phyloP scores from a whole-genome alignment of 768 basidiomycete genomes.

The Termitomyces titanicus region DNA sequence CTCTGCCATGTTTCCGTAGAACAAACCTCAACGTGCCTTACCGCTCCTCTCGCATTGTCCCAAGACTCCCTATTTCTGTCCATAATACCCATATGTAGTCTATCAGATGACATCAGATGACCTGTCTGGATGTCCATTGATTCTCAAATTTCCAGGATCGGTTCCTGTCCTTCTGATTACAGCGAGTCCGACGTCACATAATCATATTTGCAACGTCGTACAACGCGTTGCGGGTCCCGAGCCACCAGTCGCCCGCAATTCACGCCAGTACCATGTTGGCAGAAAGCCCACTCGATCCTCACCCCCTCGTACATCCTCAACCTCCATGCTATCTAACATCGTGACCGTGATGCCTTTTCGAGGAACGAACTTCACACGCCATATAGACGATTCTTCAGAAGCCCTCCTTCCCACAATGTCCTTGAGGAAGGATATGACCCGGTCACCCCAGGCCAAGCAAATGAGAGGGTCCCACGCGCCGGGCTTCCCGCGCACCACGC shows the following conservation, averaged over 20 bases:
- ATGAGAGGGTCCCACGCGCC: conserved; percentile 73
- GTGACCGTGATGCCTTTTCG: conserved; percentile 49
- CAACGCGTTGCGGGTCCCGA: neutral
- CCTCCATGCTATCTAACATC: conserved; percentile 42
- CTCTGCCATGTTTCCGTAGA: neutral
- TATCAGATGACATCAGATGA: conserved; percentile 30
- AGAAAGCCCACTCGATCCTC: conserved; percentile 81
- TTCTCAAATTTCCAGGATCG: conserved; percentile 13
- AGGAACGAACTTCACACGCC: conserved; percentile 69
- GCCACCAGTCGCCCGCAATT: conserved; percentile 19
- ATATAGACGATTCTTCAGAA: conserved; percentile 40
- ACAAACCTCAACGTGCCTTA: neutral
- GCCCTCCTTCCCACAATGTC: conserved; percentile 23
- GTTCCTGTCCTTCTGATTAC: conserved; percentile 18
- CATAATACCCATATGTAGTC: conserved; percentile 5
- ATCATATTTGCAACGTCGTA: conserved; percentile 21
- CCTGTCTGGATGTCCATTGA: conserved; percentile 27
- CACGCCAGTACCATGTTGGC: conserved; percentile 67
- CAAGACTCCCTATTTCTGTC: conserved; percentile 1
- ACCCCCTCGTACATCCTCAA: conserved; percentile 56
- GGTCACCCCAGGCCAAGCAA: conserved; percentile 73
- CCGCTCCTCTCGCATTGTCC: neutral
- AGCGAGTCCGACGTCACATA: neutral
- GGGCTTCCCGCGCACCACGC: conserved; percentile 69
- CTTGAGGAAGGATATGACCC: conserved; percentile 55